Conservation (phyloP, 495 filamentous ascomycete genomes). For the Recurvomyces mirabilis region DNA sequence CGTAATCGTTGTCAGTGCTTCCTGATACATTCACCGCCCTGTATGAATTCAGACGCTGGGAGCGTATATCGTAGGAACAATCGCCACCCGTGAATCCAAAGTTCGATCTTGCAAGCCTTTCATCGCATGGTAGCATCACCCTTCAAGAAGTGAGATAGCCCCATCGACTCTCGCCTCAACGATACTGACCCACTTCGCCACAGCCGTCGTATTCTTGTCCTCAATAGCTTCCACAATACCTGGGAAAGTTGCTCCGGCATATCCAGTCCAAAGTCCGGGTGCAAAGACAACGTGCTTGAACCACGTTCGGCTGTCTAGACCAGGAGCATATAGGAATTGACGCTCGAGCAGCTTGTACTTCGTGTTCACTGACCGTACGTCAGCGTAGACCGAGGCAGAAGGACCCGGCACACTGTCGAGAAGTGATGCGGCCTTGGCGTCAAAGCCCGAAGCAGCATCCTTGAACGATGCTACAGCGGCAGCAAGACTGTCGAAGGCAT, state of each 20-base stretch:
- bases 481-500: constrained; percentile 38
- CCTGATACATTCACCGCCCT: too few species aligned
- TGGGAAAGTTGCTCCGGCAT: constrained; percentile 62
- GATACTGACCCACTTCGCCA: constrained; percentile 29
- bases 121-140: too few species aligned
- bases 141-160: constrained; percentile 15
- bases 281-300: constrained; percentile 64
- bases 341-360: constrained; percentile 54
- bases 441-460: constrained; percentile 39
- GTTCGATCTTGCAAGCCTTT: too few species aligned
- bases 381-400: constrained; percentile 37
- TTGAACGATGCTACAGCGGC: constrained; percentile 39
- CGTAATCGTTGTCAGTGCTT: too few species aligned
- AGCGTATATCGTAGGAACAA: too few species aligned
- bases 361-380: constrained; percentile 43
- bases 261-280: constrained; percentile 79
- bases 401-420: constrained; percentile 28
- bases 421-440: constrained; percentile 43
- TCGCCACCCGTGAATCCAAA: too few species aligned
- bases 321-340: constrained; percentile 46
- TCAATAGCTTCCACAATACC: constrained; percentile 52
- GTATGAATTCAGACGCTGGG: too few species aligned
- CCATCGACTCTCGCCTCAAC: constrained; percentile 23
- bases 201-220: constrained; percentile 33
- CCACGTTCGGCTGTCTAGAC: constrained; percentile 49